Base-by-base conservation (phyloP, 2,329 filamentous ascomycete species). In the Alternaria sp. region DNA sequence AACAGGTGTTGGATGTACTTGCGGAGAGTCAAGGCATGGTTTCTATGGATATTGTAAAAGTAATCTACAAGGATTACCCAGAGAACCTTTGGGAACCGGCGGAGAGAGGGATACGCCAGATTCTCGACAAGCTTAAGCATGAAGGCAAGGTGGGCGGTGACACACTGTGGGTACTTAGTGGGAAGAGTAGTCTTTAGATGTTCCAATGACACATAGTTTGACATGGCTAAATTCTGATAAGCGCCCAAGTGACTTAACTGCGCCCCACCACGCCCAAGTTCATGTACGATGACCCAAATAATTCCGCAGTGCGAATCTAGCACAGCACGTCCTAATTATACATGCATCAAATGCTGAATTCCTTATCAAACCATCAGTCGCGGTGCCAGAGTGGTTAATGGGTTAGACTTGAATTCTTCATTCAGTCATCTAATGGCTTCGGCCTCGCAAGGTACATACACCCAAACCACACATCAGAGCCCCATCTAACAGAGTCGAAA, bases 41-140 rank as follows among this genome's bases (percentile, higher is more conserved):
- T 7, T 85, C 89, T 9, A 90, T 93, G 86, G 92, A 95, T 62
- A 84, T 98, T 67, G 95, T 97, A n/a, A 92, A 91, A 79, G 83
- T 91, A 30, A 93, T 99, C 32, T 99, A 99, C 78, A 86, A 85
- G 57, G 89, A 93, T 72, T 90, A 97, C 21, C 90, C 92, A 0
- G 88, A 91, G 77, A 88, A 85, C 72, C 83, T 98, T 68, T 91
- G 94, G 79, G 76, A 85, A 11, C 90, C 94, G 9, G 96, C 96
- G 0, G 89, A 92, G 66, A 85, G 86, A 44, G 93, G 94, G 2
- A 84, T 97, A 7, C 65, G 90, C 65, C 91, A 95, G 81, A 91
- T 98, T 58, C 79, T 99, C 67, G 81, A 84, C 61, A 98, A 98
- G 83, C 81, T 99, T 68, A 83, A 89, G 77, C 82, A 80, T 12